A percentile compares a stretch with the other conserved stretches of the same genome.
phyloP scores from a whole-genome alignment of 352 stramenopile genomes.

The Phytophthora fragariaefolia region DNA sequence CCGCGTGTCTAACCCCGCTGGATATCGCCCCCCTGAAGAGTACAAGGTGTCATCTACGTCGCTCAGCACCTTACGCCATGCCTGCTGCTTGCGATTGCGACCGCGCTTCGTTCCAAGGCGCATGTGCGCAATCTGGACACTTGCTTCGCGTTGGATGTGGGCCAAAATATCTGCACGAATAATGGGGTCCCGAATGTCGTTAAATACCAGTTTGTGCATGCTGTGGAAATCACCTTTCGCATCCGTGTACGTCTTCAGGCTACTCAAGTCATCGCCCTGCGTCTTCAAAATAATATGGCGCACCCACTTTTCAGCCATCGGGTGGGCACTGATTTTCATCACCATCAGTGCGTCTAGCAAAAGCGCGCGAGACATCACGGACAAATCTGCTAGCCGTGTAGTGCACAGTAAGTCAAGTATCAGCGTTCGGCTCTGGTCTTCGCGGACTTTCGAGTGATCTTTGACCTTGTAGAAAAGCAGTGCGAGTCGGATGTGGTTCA shows the following conservation, averaged over 20 bases:
- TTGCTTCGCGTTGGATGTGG: constrained; percentile 95
- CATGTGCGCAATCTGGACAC: constrained; percentile 94
- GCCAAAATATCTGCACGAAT: constrained; percentile 95
- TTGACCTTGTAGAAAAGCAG: constrained; percentile 99
- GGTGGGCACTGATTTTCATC: constrained; percentile 96
- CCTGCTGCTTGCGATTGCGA: constrained; percentile 79
- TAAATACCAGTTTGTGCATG: constrained; percentile 98
- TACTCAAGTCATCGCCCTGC: constrained; percentile 95
- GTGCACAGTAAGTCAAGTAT: constrained; percentile 96
- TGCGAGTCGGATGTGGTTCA: constrained; percentile 94
- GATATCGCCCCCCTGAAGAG: constrained; percentile 95
- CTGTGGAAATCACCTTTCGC: constrained; percentile 96
- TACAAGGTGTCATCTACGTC: constrained; percentile 99
- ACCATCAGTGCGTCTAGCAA: constrained; percentile 97
- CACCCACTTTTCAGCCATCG: constrained; percentile 95
- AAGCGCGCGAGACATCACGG: constrained; percentile 91
- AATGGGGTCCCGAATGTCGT: constrained; percentile 90
- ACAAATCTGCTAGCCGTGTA: constrained; percentile 93
- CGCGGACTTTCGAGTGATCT: constrained; percentile 76
- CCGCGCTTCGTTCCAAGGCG: constrained; percentile 87
- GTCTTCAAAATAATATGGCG: constrained; percentile 97
- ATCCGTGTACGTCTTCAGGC: constrained; percentile 97
- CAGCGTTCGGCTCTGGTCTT: constrained; percentile 91
- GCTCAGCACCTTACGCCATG: constrained; percentile 98
- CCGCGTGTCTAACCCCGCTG: constrained; percentile 94